Percentiles rank a stretch among this genome's conserved stretches.
These are phyloP conservation scores for Ulota crispa DNA, from an alignment of 225 moss, liverwort and hornwort species.

Conservation along the genomic window DNA sequence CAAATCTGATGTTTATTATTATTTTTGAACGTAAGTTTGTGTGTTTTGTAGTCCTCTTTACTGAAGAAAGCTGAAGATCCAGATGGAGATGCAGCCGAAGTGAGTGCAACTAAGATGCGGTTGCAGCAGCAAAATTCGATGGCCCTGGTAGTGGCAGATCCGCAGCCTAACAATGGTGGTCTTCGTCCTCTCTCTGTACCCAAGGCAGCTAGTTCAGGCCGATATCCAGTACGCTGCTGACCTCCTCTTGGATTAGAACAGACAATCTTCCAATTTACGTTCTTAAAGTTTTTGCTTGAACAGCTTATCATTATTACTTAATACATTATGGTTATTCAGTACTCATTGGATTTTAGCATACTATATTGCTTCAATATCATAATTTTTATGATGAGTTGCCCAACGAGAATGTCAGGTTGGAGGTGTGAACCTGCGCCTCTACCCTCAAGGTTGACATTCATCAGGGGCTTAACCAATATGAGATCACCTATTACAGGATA, in stretches of 20 bases:
- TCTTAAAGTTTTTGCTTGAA: neutral
- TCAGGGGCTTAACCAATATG: neutral
- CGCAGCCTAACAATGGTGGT: slow-evolving; percentile 60
- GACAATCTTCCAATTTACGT: neutral
- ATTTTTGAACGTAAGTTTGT: neutral
- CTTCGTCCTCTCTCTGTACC: slow-evolving; percentile 45
- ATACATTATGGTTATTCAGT: neutral
- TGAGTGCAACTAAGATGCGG: slow-evolving; percentile 92
- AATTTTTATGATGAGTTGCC: neutral
- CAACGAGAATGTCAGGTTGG: neutral
- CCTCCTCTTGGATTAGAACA: slow-evolving; percentile 25
- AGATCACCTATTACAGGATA: neutral
- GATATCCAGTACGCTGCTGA: slow-evolving; percentile 35
- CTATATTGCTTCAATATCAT: neutral
- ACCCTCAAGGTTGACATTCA: slow-evolving; percentile 1
- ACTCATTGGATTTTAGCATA: neutral
- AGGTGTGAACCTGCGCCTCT: slow-evolving; percentile 5
- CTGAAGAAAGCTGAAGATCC: slow-evolving; percentile 94
- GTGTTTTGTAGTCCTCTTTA: slow-evolving; percentile 71
- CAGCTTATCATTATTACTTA: neutral
- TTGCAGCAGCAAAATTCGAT: slow-evolving; percentile 88
- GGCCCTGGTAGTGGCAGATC: slow-evolving; percentile 79
- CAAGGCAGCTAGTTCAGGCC: slow-evolving; percentile 33
- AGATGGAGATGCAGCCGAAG: slow-evolving; percentile 85
- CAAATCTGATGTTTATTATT: neutral